A percentile compares a stretch with the other conserved stretches of the same genome.
Conservation (phyloP, 176 grass and related monocot genomes). For the Raddia distichophylla region DNA sequence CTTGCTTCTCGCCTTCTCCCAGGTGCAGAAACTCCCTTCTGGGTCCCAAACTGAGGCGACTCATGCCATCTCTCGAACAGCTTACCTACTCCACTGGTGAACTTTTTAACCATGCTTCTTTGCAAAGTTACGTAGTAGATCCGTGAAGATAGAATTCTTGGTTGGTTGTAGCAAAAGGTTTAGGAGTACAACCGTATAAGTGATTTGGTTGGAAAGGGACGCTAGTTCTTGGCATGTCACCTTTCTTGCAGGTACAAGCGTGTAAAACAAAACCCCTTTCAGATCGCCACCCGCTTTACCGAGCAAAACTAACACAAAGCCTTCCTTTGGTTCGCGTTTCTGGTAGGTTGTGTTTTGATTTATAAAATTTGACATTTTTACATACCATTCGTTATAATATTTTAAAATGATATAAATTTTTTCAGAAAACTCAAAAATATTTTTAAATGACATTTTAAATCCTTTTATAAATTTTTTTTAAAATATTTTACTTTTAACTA, state of each 20-base stretch:
- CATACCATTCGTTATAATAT: no score
- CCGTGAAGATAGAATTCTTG: slow-evolving; percentile 15
- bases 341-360: no score
- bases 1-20: no score
- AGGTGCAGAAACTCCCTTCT: neutral
- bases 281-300: neutral
- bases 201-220: slow-evolving; percentile 37
- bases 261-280: slow-evolving; percentile 3
- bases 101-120: neutral
- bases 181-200: neutral
- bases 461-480: no score
- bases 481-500: no score
- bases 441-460: no score
- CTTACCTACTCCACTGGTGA: neutral
- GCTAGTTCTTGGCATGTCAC: slow-evolving; percentile 40
- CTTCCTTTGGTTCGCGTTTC: no score
- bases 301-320: neutral
- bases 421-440: no score
- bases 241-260: slow-evolving; percentile 3
- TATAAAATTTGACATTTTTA: no score
- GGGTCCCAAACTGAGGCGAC: neutral
- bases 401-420: no score
- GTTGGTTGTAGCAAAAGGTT: slow-evolving; percentile 13
- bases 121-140: slow-evolving; percentile 15
- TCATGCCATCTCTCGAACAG: neutral